These are phyloP conservation scores for Ogataea sp. DNA, from an alignment of 805 yeast species.

Conservation along the genomic window DNA sequence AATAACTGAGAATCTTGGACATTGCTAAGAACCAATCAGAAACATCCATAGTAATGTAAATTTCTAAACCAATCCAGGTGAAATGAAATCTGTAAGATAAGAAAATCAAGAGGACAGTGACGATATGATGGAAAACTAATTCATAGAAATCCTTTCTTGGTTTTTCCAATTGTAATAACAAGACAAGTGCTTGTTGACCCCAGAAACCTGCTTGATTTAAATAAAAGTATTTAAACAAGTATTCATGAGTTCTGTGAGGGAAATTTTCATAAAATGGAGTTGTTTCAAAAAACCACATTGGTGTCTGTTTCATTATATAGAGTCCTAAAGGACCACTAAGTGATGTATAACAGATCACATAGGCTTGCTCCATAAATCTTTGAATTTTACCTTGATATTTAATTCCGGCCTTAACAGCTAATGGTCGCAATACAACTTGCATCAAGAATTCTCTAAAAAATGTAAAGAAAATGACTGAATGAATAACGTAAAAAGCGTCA, in stretches of 20 bases:
- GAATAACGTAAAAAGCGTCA: conserved; percentile 74
- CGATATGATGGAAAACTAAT: conserved; percentile 85
- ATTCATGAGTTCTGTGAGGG: conserved; percentile 75
- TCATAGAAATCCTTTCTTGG: conserved; percentile 93
- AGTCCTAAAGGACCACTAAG: conserved; percentile 79
- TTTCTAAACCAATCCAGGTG: conserved; percentile 89
- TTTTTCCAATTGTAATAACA: conserved; percentile 79
- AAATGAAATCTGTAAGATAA: conserved; percentile 89
- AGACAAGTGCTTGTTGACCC: conserved; percentile 89
- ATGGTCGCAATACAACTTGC: conserved; percentile 72
- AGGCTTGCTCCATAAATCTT: conserved; percentile 91
- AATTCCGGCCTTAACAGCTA: conserved; percentile 50
- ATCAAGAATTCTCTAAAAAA: conserved; percentile 85
- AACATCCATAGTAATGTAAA: conserved; percentile 93
- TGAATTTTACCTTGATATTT: conserved; percentile 47
- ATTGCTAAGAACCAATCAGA: conserved; percentile 82
- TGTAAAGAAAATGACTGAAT: conserved; percentile 80
- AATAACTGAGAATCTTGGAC: conserved; percentile 82
- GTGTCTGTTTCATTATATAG: conserved; percentile 76
- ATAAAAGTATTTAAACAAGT: conserved; percentile 71
- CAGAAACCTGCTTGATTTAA: conserved; percentile 93
- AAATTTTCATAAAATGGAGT: conserved; percentile 68
- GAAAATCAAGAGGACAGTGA: conserved; percentile 83
- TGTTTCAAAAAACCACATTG: conserved; percentile 88
- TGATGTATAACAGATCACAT: conserved; percentile 75